phyloP scores from a whole-genome alignment of 106 monocot species.

The Triglochin maritima region DNA sequence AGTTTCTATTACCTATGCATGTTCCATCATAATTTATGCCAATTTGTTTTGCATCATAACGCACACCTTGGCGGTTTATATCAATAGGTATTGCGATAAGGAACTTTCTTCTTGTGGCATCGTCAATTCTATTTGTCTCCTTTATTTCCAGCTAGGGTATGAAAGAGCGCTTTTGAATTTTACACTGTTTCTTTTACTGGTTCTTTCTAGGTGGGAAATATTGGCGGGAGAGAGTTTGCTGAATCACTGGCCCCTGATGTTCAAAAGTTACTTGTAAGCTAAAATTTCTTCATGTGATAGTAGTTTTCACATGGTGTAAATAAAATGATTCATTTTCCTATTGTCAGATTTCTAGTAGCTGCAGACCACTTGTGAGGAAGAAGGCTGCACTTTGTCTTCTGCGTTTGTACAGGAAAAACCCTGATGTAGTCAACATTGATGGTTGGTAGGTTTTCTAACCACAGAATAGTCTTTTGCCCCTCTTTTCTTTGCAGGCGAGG shows the following conservation, averaged over 20 bases:
- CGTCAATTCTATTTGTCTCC: too few species aligned
- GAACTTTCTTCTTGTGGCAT: too few species aligned
- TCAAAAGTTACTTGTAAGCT: conserved; percentile 85
- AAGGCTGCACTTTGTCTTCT: conserved; percentile 98
- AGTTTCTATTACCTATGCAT: too few species aligned
- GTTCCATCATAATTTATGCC: too few species aligned
- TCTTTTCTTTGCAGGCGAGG: too few species aligned
- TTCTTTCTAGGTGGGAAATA: conserved; percentile 4
- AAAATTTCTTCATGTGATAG: neutral
- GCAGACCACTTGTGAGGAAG: conserved; percentile 92
- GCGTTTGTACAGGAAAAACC: conserved; percentile 88
- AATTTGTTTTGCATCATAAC: too few species aligned
- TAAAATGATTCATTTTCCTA: neutral
- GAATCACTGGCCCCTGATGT: conserved; percentile 98
- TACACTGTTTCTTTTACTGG: too few species aligned
- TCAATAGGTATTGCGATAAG: too few species aligned
- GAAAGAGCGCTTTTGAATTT: too few species aligned
- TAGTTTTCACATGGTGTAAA: too few species aligned
- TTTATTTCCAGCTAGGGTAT: too few species aligned
- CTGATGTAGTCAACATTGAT: conserved; percentile 97
- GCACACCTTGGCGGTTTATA: too few species aligned
- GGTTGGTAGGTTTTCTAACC: conserved; percentile 53
- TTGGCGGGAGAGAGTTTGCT: conserved; percentile 23
- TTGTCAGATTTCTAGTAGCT: conserved; percentile 79
- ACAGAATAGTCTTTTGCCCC: neutral